Percentiles rank a stretch among this genome's conserved stretches.
These are phyloP conservation scores for Bryoglossum gracile DNA, from an alignment of 495 filamentous ascomycete species.

Conservation along the genomic window DNA sequence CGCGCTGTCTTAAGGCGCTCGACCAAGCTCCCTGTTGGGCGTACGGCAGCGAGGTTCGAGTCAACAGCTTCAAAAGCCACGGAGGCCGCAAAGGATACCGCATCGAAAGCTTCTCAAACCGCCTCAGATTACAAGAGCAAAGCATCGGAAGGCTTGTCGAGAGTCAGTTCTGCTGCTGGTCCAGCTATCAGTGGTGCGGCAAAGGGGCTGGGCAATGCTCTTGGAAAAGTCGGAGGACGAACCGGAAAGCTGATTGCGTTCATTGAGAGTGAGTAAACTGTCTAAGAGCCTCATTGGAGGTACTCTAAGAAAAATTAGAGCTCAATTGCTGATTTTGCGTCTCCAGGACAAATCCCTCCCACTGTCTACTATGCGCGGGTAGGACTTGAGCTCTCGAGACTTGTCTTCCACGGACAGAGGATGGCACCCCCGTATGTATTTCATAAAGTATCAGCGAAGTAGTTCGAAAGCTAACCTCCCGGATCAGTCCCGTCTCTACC, in stretches of 20 bases:
- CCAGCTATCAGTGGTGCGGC: conserved; percentile 66
- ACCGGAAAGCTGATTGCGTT: conserved; percentile 74
- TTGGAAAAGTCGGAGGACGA: conserved; percentile 75
- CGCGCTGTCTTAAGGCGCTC: conserved; percentile 50
- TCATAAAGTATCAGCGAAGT: not conserved
- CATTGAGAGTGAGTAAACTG: conserved; percentile 68
- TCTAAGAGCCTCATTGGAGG: conserved; percentile 1
- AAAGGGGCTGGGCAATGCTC: conserved; percentile 51
- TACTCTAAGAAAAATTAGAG: conserved; percentile 2
- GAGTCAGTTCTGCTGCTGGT: conserved; percentile 72
- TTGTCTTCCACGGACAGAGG: conserved; percentile 81
- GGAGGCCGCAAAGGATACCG: conserved; percentile 46
- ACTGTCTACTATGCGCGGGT: conserved; percentile 88
- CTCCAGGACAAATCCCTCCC: conserved; percentile 72
- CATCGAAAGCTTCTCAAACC: conserved; percentile 57
- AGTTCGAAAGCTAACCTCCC: not conserved
- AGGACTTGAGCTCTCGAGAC: conserved; percentile 73
- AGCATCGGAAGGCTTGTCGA: conserved; percentile 78
- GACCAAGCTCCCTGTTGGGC: conserved; percentile 50
- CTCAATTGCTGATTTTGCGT: conserved; percentile 25
- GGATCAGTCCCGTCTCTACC: conserved; percentile 58
- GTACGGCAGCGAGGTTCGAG: conserved; percentile 49
- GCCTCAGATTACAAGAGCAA: conserved; percentile 61
- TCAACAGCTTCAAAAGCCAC: conserved; percentile 62
- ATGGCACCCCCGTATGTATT: conserved; percentile 87